phyloP scores from a whole-genome alignment of 768 basidiomycete species.

The Auricularia heimuer region DNA sequence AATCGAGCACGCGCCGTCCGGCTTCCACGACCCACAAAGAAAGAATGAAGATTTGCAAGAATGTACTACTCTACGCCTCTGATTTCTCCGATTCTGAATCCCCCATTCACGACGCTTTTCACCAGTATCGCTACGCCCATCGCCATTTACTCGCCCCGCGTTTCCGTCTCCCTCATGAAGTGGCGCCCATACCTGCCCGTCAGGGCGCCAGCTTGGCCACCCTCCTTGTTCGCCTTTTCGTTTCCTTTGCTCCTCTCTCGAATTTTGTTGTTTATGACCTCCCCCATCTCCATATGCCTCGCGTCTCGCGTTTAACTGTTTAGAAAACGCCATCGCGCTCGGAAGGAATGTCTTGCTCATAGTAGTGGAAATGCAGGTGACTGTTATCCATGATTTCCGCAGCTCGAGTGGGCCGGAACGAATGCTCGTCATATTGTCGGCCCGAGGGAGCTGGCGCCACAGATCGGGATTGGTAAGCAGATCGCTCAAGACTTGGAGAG shows the following conservation, averaged over 20 bases:
- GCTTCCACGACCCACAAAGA: not conserved
- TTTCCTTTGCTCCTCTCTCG: no score
- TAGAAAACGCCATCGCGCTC: no score
- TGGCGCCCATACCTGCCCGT: not conserved
- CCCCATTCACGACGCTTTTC: not conserved
- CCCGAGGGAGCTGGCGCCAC: no score
- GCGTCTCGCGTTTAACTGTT: no score
- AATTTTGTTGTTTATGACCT: not conserved
- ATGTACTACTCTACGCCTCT: not conserved
- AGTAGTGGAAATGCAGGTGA: no score
- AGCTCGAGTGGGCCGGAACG: no score
- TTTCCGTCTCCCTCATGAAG: not conserved
- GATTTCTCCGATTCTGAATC: not conserved
- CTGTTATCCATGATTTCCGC: no score
- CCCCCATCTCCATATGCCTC: not conserved
- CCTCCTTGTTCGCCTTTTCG: not conserved
- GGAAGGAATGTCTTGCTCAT: no score
- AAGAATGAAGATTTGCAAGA: not conserved
- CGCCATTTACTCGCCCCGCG: not conserved
- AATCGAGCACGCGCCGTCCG: not conserved
- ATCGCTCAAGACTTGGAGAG: no score
- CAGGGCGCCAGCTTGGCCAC: conserved; percentile 2
- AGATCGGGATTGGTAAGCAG: no score
- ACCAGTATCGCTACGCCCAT: not conserved
- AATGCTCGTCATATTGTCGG: no score